Evolutionary conservation across 805 yeast genomes (phyloP), one percentile per base, ranked within the genome.

Genomic region (Metschnikowia rubicola): DNA sequence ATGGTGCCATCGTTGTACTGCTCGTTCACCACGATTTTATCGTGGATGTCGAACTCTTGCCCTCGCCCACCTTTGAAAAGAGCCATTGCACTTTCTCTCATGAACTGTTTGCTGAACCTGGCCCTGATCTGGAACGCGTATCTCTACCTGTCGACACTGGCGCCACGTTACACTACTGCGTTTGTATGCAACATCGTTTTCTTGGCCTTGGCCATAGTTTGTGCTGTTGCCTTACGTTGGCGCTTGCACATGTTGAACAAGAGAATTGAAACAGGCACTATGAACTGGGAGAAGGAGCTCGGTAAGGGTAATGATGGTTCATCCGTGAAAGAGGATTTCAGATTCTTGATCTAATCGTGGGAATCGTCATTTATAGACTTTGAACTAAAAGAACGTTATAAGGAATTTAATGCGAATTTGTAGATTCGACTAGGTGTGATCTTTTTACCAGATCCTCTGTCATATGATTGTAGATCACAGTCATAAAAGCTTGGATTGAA

Each of bases 51-150:
- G 2, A 77, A 77, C 55, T 73, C 77, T 49, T 69, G 74, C 36
- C 81, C 83, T 32, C 66, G 83, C 53, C 84, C 84, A 9, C 81
- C 84, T 8, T 66, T 78, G 48, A 79, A 80, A 60, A 68, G 85
- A 59, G 83, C 84, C 30, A 74, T 78, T 51, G 79, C 82, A 8
- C 61, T 80, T 54, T 81, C 83, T 0, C 55, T 77, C 48, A 77
- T 81, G 74, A 81, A 81, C 59, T 75, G 80, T 59, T 58, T 78
- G 41, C 74, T 80, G 21, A 79, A 80, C 58, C 73, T 81, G 6
- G 76, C 83, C 0, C 77, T 81, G 4, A 78, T 78, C 43, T 78
- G 81, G 77, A 79, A 77, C 48, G 65, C 82, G 1, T 79, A 75
- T 56, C 63, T 79, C 38, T 78, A 78, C 52, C 80, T 80, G 12